These are phyloP conservation scores for Pharus latifolius DNA, from an alignment of 176 grass and related monocot genomes.

Conservation along the genomic window DNA sequence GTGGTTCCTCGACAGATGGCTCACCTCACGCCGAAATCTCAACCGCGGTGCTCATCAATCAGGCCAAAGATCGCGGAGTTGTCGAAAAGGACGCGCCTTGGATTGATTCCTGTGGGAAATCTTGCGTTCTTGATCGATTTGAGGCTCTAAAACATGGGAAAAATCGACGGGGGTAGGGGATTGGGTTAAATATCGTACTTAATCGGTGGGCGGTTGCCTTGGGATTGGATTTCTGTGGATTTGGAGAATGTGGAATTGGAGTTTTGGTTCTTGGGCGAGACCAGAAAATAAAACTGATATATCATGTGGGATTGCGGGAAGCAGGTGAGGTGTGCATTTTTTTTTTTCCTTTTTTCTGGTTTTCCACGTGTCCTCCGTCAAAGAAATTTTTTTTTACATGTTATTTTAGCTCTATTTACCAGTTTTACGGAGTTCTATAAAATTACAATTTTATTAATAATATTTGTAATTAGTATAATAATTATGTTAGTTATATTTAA, in stretches of 20 bases:
- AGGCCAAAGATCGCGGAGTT: background rate
- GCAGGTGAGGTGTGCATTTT: background rate
- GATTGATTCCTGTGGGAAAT: background rate
- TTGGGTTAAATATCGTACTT: background rate
- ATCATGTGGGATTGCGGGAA: background rate
- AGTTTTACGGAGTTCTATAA: too few species aligned
- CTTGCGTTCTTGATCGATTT: background rate
- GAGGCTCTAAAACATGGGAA: background rate
- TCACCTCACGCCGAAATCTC: conserved; percentile 17
- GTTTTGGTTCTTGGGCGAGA: background rate
- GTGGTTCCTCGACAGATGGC: background rate
- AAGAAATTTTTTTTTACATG: too few species aligned
- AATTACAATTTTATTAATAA: too few species aligned
- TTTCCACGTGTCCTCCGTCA: too few species aligned
- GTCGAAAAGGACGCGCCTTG: background rate
- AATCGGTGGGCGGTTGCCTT: too few species aligned
- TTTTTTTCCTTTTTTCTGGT: too few species aligned
- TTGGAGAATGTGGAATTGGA: too few species aligned
- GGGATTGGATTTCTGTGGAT: too few species aligned
- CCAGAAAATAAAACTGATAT: background rate
- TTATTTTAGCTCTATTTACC: too few species aligned
- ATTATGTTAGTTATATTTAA: too few species aligned
- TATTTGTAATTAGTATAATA: too few species aligned
- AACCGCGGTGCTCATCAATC: background rate
- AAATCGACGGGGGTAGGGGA: background rate